Evolutionary conservation across 2,329 filamentous ascomycete genomes (phyloP).

Genomic region (Clarireedia paspali): DNA sequence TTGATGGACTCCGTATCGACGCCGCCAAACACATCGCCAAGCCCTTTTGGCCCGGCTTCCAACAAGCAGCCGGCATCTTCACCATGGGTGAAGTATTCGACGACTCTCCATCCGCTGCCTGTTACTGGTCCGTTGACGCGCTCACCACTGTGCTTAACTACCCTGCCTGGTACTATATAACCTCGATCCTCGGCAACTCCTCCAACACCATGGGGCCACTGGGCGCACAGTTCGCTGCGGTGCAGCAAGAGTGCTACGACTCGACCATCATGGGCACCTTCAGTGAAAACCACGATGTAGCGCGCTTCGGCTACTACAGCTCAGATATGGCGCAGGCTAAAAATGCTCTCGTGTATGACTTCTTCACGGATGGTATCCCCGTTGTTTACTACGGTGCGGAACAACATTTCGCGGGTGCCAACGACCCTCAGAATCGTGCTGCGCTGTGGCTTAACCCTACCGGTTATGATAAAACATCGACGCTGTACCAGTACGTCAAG

Average conservation of each 20-base stretch:
- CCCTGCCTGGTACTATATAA: slow-evolving; percentile 32
- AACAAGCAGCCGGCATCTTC: slow-evolving; percentile 46
- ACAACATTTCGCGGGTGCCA: slow-evolving; percentile 36
- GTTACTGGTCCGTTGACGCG: slow-evolving; percentile 10
- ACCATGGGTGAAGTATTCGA: slow-evolving; percentile 52
- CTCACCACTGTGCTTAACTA: slow-evolving; percentile 14
- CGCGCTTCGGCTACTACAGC: slow-evolving; percentile 30
- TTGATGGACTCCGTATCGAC: slow-evolving; percentile 43
- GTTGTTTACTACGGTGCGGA: slow-evolving; percentile 46
- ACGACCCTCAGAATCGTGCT: slow-evolving; percentile 35
- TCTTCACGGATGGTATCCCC: slow-evolving; percentile 42
- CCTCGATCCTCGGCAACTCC: slow-evolving; percentile 29
- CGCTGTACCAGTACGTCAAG: slow-evolving; percentile 34
- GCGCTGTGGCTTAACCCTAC: slow-evolving; percentile 34
- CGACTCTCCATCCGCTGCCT: slow-evolving; percentile 41
- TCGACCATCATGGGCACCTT: slow-evolving; percentile 32
- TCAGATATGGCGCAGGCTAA: slow-evolving; percentile 29
- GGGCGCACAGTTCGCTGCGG: slow-evolving; percentile 27
- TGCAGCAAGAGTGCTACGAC: slow-evolving; percentile 28
- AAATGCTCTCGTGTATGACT: slow-evolving; percentile 39
- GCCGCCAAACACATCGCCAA: slow-evolving; percentile 38
- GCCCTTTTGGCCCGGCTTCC: slow-evolving; percentile 48
- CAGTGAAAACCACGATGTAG: slow-evolving; percentile 36
- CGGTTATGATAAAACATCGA: slow-evolving; percentile 31
- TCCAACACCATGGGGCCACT: slow-evolving; percentile 23